Conservation (phyloP, 2,329 filamentous ascomycete genomes). For the Exophiala spinifera region DNA sequence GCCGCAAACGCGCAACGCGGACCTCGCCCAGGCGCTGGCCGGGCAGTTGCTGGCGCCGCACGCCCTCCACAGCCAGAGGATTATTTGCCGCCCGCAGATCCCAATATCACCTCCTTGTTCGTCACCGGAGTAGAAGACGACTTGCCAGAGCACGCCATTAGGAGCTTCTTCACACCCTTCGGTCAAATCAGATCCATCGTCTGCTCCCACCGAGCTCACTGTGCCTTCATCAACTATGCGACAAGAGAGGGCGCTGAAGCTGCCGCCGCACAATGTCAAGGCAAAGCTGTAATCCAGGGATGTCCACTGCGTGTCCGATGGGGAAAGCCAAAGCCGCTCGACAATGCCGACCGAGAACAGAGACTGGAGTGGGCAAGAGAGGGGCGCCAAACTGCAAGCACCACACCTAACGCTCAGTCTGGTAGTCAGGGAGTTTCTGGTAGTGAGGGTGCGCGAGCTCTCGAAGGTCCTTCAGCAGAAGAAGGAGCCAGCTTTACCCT, state of each 20-base stretch:
- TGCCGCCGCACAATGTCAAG: conserved; percentile 80
- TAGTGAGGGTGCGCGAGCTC: conserved; percentile 34
- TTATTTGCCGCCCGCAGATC: conserved; percentile 78
- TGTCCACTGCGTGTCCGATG: conserved; percentile 87
- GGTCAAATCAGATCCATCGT: conserved; percentile 90
- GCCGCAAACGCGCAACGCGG: conserved; percentile 40
- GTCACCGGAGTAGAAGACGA: conserved; percentile 95
- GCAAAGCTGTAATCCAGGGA: conserved; percentile 82
- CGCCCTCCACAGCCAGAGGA: conserved; percentile 81
- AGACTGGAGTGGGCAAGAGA: conserved; percentile 77
- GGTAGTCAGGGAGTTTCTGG: conserved; percentile 26
- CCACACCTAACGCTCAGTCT: conserved; percentile 41
- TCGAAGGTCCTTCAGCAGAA: conserved; percentile 40
- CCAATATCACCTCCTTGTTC: conserved; percentile 87
- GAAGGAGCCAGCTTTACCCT: conserved; percentile 48
- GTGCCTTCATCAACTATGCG: conserved; percentile 93
- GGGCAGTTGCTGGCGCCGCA: conserved; percentile 66
- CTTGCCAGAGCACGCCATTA: conserved; percentile 84
- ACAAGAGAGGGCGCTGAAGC: conserved; percentile 79
- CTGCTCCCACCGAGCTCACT: conserved; percentile 95
- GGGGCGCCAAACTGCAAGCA: conserved; percentile 60
- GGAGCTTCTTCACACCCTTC: conserved; percentile 83
- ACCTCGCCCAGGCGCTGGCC: conserved; percentile 47
- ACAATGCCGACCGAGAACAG: conserved; percentile 85
- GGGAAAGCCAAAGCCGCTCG: conserved; percentile 88